A percentile compares a stretch with the other conserved stretches of the same genome.
Conservation (phyloP, 768 basidiomycete species). For the Clitopilus passeckerianus region DNA sequence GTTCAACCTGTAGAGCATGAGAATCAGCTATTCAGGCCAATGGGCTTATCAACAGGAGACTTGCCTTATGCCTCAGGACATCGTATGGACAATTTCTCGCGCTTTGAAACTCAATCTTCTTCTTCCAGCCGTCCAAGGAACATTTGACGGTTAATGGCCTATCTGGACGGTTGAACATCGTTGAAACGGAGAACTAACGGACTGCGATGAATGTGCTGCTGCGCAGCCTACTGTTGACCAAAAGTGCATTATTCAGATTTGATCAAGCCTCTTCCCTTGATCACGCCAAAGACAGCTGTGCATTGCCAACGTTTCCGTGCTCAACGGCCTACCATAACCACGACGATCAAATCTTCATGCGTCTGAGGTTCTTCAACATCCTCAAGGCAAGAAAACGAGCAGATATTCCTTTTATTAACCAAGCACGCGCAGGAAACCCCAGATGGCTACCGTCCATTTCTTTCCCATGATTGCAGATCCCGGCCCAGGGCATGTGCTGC, state of each 20-base stretch:
- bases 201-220: slow-evolving; percentile 2
- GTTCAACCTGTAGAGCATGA: slow-evolving; percentile 58
- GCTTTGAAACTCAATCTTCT: slow-evolving; percentile 75
- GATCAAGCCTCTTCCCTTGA: background rate
- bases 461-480: background rate
- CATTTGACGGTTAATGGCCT: slow-evolving; percentile 82
- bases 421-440: too few species aligned
- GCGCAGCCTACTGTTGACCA: background rate
- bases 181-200: slow-evolving; percentile 2
- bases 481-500: background rate
- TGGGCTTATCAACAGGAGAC: slow-evolving; percentile 13
- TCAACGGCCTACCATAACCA: background rate
- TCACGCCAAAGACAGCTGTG: background rate
- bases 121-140: slow-evolving; percentile 66
- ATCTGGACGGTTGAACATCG: slow-evolving; percentile 53
- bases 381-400: background rate
- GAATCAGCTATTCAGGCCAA: background rate
- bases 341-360: background rate
- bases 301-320: too few species aligned
- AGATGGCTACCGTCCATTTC: background rate
- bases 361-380: background rate
- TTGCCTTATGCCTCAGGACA: slow-evolving; percentile 67
- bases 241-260: background rate
- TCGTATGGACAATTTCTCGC: slow-evolving; percentile 78
- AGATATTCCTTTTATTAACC: too few species aligned